Conservation (phyloP, 2,329 filamentous ascomycete species). For the Rutstroemia sp. region DNA sequence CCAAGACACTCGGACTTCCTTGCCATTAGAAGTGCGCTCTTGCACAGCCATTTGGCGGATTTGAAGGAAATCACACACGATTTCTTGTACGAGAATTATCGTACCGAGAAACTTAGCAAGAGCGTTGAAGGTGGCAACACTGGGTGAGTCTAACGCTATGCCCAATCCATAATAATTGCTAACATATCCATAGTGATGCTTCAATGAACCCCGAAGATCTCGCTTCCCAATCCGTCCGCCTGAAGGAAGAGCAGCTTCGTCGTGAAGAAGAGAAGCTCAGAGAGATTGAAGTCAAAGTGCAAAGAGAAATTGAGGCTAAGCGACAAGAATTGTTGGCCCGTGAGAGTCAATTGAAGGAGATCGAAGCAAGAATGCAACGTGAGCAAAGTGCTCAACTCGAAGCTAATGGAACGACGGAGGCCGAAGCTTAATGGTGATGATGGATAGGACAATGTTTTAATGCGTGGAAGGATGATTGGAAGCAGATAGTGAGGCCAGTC, state of each 20-base stretch:
- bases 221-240: conserved; percentile 90
- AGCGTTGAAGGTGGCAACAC: conserved; percentile 86
- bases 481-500: conserved; percentile 12
- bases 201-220: conserved; percentile 98
- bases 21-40: conserved; percentile 88
- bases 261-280: conserved; percentile 99
- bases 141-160: conserved; percentile 57
- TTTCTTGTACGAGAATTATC: conserved; percentile 99
- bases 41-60: conserved; percentile 96
- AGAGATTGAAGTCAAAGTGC: conserved; percentile 99
- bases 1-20: conserved; percentile 98
- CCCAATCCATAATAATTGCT: conserved; percentile 22
- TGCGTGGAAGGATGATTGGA: conserved; percentile 11
- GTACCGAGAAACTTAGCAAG: conserved; percentile 99
- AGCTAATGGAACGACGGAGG: conserved; percentile 26
- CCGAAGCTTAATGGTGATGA: conserved; percentile 20
- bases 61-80: conserved; percentile 99
- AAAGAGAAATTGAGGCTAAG: conserved; percentile 99
- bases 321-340: conserved; percentile 94
- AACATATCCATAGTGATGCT: conserved; percentile 49
- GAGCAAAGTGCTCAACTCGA: conserved; percentile 54
- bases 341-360: conserved; percentile 97
- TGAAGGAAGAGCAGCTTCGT: conserved; percentile 99
- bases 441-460: conserved; percentile 10
- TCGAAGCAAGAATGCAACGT: conserved; percentile 93